Conservation (phyloP, 169 alveolate species). For the Cryptosporidium sp. region DNA sequence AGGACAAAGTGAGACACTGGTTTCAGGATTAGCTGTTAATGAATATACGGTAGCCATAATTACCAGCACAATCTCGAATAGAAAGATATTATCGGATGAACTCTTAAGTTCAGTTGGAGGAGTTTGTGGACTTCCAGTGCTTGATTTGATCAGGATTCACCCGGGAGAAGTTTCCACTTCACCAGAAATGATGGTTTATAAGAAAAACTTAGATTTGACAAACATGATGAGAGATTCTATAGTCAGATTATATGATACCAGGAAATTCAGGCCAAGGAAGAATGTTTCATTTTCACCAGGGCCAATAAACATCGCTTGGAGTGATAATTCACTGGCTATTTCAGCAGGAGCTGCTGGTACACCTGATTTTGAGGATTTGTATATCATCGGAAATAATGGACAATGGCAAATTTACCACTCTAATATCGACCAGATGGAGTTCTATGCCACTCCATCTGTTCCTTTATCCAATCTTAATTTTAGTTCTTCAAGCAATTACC, state of each 20-base stretch:
- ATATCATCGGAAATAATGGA: constrained; percentile 65
- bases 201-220: constrained; percentile 57
- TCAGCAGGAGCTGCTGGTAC: constrained; percentile 34
- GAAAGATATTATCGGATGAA: constrained; percentile 23
- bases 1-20: constrained; percentile 20
- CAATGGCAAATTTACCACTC: constrained; percentile 73
- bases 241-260: constrained; percentile 50
- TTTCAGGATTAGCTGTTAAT: constrained; percentile 51
- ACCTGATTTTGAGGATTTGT: constrained; percentile 49
- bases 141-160: constrained; percentile 50
- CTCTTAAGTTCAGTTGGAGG: constrained; percentile 59
- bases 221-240: constrained; percentile 45
- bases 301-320: constrained; percentile 60
- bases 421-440: constrained; percentile 53
- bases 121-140: constrained; percentile 51
- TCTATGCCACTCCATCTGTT: constrained; percentile 73
- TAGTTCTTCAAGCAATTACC: constrained; percentile 55
- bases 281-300: constrained; percentile 67
- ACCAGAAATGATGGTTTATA: constrained; percentile 51
- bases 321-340: constrained; percentile 31
- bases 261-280: constrained; percentile 62
- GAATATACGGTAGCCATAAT: constrained; percentile 64
- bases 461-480: constrained; percentile 38
- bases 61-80: constrained; percentile 30
- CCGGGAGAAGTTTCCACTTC: constrained; percentile 71